Conservation (phyloP, 805 yeast genomes). For the Ogataea pini region DNA sequence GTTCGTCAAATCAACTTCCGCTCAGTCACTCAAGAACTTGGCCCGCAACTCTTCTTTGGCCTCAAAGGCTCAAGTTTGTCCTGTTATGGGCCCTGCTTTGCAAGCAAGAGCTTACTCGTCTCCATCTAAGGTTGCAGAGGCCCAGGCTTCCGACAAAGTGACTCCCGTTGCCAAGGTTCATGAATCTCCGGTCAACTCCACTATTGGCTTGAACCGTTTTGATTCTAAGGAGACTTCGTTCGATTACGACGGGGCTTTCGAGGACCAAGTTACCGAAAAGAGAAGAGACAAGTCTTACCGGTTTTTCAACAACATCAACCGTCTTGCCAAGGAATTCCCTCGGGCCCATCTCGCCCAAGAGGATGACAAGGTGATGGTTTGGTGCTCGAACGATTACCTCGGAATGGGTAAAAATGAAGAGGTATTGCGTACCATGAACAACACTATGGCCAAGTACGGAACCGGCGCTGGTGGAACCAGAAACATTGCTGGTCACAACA, state of each 20-base stretch:
- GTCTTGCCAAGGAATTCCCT: conserved; percentile 93
- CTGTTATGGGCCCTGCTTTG: conserved; percentile 87
- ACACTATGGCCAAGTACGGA: conserved; percentile 84
- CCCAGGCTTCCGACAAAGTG: conserved; percentile 44
- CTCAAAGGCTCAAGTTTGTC: conserved; percentile 71
- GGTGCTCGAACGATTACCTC: conserved; percentile 98
- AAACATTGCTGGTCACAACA: conserved; percentile 97
- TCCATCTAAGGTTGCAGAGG: conserved; percentile 46
- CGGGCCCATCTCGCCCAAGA: conserved; percentile 79
- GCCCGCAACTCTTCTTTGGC: conserved; percentile 48
- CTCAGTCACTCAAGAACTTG: conserved; percentile 59
- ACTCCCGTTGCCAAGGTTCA: conserved; percentile 23
- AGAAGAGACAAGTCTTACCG: conserved; percentile 90
- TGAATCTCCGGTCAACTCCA: conserved; percentile 35
- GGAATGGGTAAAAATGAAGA: conserved; percentile 87
- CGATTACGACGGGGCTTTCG: conserved; percentile 73
- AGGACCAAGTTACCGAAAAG: conserved; percentile 67
- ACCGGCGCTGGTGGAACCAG: conserved; percentile 99
- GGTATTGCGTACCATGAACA: conserved; percentile 75
- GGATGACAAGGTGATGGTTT: conserved; percentile 87
- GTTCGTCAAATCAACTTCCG: conserved; percentile 61
- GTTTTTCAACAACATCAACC: conserved; percentile 94
- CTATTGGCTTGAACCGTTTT: conserved; percentile 27
- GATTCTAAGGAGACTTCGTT: conserved; percentile 54
- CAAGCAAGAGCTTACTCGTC: conserved; percentile 46